phyloP scores from a whole-genome alignment of 108 stramenopile genomes.

The Cylindrotheca fusiformis region DNA sequence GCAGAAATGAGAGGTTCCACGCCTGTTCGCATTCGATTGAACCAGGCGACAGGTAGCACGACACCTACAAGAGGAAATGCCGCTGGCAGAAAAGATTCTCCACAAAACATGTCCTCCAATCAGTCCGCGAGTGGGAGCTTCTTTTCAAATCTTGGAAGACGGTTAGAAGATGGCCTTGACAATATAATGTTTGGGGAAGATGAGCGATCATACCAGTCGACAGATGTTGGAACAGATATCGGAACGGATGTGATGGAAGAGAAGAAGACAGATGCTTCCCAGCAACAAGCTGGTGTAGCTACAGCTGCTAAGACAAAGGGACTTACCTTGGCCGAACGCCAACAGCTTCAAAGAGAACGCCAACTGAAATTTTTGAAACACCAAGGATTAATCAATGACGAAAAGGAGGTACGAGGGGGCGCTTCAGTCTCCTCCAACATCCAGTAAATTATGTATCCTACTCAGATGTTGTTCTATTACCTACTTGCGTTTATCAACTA shows the following conservation, averaged over 20 bases:
- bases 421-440: slow-evolving; percentile 18
- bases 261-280: slow-evolving; percentile 28
- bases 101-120: slow-evolving; percentile 2
- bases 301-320: background rate
- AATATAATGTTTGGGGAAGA: slow-evolving; percentile 18
- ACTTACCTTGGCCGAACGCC: slow-evolving; percentile 62
- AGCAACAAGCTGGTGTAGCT: background rate
- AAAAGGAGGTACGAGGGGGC: slow-evolving; percentile 27
- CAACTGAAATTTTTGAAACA: slow-evolving; percentile 76
- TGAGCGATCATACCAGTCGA: slow-evolving; percentile 5
- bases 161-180: slow-evolving; percentile 27
- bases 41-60: slow-evolving; percentile 7
- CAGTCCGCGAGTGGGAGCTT: slow-evolving; percentile 15
- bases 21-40: slow-evolving; percentile 35
- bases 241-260: slow-evolving; percentile 20
- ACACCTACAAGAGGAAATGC: background rate
- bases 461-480: background rate
- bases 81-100: background rate
- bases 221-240: slow-evolving; percentile 2
- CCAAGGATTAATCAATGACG: slow-evolving; percentile 68
- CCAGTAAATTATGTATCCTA: slow-evolving; percentile 2
- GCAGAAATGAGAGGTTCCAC: slow-evolving; percentile 56
- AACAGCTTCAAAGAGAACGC: slow-evolving; percentile 59
- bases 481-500: background rate
- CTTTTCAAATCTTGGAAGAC: slow-evolving; percentile 29